Conservation (phyloP, 352 stramenopile species). For the Pythium coloratum region DNA sequence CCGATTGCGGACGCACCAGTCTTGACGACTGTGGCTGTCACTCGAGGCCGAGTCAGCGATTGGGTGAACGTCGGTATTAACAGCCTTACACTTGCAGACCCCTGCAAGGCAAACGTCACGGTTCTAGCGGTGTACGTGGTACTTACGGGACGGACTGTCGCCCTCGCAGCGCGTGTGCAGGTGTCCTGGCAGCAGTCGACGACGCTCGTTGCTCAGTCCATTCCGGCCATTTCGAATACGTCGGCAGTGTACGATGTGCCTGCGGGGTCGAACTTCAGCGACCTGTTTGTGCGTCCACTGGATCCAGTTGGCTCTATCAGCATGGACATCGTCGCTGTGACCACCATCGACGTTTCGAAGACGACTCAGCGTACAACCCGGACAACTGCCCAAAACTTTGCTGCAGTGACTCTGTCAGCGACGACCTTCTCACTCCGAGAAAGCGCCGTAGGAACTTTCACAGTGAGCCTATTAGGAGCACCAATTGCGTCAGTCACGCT, state of each 20-base stretch:
- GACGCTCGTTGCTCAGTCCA: conserved; percentile 29
- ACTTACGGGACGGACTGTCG: conserved; percentile 10
- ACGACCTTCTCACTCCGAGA: conserved; percentile 48
- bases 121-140: conserved; percentile 39
- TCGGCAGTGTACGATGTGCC: conserved; percentile 38
- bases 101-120: conserved; percentile 37
- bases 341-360: conserved; percentile 46
- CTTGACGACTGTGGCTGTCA: conserved; percentile 35
- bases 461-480: conserved; percentile 42
- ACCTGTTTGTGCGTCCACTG: conserved; percentile 30
- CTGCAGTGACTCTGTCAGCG: conserved; percentile 37
- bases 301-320: conserved; percentile 3
- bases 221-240: conserved; percentile 32
- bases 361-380: conserved; percentile 36
- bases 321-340: conserved; percentile 27
- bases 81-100: conserved; percentile 32
- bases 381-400: conserved; percentile 35
- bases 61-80: conserved; percentile 39
- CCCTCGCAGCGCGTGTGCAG: conserved; percentile 26
- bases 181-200: conserved; percentile 42
- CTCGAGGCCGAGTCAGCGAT: conserved; percentile 33
- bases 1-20: conserved; percentile 42
- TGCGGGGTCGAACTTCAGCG: conserved; percentile 19
- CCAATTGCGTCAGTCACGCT: conserved; percentile 37
- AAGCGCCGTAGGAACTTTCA: conserved; percentile 25